Conservation (phyloP, 192 early-diverging fungal genomes). For the Rhizophlyctis rosea region DNA sequence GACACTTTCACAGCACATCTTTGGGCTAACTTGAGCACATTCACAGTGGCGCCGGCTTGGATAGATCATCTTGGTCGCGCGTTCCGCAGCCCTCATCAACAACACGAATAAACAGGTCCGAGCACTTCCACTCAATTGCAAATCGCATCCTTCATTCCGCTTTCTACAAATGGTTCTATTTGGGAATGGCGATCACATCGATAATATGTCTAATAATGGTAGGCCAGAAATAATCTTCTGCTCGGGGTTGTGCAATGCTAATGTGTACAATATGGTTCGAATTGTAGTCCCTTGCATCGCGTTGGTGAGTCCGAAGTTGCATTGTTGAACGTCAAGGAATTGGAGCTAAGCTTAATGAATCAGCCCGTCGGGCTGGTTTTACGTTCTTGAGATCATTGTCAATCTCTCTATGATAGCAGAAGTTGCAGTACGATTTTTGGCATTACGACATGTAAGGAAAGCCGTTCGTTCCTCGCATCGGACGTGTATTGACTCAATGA, state of each 20-base stretch:
- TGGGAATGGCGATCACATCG: conserved; percentile 5
- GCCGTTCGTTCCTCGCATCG: background rate
- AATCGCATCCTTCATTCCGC: conserved; percentile 17
- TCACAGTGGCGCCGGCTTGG: no score
- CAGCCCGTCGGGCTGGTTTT: conserved; percentile 17
- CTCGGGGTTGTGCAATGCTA: no score
- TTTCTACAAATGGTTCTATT: conserved; percentile 17
- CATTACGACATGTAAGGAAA: conserved; percentile 17
- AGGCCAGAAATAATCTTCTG: no score
- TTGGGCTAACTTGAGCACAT: no score
- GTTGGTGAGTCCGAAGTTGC: background rate
- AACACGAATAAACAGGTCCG: no score
- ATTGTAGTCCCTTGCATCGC: background rate
- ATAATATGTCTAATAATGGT: background rate
- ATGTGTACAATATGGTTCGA: background rate
- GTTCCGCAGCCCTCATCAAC: no score
- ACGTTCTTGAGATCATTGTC: conserved; percentile 12
- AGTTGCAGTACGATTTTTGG: conserved; percentile 18
- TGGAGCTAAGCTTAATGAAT: background rate
- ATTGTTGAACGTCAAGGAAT: background rate
- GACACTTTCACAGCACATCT: no score
- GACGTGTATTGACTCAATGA: background rate
- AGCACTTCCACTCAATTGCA: no score
- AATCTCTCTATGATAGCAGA: conserved; percentile 18
- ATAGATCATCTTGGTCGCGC: no score